phyloP scores from a whole-genome alignment of 2,329 filamentous ascomycete genomes.

The Ceratocystis harringtonii region DNA sequence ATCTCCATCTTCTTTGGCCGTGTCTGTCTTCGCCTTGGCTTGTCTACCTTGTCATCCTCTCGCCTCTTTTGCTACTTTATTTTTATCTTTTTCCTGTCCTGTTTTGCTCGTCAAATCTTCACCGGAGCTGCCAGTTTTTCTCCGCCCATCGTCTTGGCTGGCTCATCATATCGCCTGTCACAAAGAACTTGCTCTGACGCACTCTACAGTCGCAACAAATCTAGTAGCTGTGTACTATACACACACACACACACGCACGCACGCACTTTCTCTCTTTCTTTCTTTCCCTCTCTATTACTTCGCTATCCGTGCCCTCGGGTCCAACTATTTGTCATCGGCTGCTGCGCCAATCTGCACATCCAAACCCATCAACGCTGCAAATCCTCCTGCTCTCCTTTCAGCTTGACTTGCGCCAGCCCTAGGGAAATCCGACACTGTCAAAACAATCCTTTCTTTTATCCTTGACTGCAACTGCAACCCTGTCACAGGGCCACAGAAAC shows the following conservation, averaged over 20 bases:
- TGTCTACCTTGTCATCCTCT: neutral
- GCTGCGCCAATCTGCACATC: slow-evolving; percentile 2
- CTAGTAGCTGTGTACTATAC: neutral
- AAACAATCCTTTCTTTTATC: slow-evolving; percentile 1
- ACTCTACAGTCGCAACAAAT: neutral
- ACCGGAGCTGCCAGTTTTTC: neutral
- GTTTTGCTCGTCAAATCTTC: neutral
- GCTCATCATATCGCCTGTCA: neutral
- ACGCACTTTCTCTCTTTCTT: neutral
- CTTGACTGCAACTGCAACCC: slow-evolving; percentile 3
- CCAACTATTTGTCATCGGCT: neutral
- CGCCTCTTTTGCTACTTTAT: neutral
- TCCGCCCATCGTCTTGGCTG: neutral
- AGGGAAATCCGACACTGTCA: slow-evolving; percentile 3
- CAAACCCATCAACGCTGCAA: neutral
- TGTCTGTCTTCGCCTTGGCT: neutral
- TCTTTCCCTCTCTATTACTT: too few relatives aligned
- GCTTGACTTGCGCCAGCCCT: slow-evolving; percentile 1
- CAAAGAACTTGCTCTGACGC: neutral
- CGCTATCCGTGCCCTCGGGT: neutral
- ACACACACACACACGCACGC: neutral
- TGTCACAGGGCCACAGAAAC: slow-evolving; percentile 1
- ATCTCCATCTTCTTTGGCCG: neutral
- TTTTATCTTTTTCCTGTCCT: neutral
- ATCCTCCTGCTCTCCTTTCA: neutral